Evolutionary conservation across 768 basidiomycete genomes (phyloP).

Genomic region (Auriculariales sp.): DNA sequence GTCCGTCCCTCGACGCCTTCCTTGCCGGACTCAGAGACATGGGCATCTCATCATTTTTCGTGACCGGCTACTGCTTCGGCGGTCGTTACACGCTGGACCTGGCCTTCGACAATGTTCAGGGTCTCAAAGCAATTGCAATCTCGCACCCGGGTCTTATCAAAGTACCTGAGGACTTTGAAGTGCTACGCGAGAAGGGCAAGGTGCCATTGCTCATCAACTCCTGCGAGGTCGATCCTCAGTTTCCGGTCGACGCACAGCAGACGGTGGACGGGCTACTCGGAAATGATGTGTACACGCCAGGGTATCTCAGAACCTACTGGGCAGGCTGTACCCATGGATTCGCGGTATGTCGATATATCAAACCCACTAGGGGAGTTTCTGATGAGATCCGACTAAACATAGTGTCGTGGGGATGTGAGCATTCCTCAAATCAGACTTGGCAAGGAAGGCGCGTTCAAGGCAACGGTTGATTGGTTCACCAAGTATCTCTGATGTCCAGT

Average conservation of each 20-base stretch:
- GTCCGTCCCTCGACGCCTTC: constrained; percentile 40
- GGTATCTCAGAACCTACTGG: constrained; percentile 34
- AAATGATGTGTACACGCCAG: constrained; percentile 27
- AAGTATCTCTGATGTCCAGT: too few species aligned
- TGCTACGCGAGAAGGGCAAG: constrained; percentile 28
- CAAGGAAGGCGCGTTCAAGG: too few species aligned
- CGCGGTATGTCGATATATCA: constrained; percentile 21
- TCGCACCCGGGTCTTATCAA: constrained; percentile 52
- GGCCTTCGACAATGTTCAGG: constrained; percentile 37
- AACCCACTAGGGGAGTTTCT: too few species aligned
- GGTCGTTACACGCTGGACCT: constrained; percentile 51
- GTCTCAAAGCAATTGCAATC: constrained; percentile 33
- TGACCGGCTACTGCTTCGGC: constrained; percentile 23
- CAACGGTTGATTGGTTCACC: too few species aligned
- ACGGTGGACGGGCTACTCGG: constrained; percentile 37
- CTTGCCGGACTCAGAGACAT: constrained; percentile 39
- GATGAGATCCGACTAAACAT: too few species aligned
- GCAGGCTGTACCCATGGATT: constrained; percentile 40
- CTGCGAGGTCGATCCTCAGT: constrained; percentile 35
- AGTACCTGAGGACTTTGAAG: constrained; percentile 48
- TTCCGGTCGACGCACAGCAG: constrained; percentile 30
- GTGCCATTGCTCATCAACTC: constrained; percentile 56
- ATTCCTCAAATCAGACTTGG: too few species aligned
- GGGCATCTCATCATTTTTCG: constrained; percentile 43
- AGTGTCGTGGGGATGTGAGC: too few species aligned